Evolutionary conservation across 768 basidiomycete genomes (phyloP).

Genomic region (Termitomyces sp.): DNA sequence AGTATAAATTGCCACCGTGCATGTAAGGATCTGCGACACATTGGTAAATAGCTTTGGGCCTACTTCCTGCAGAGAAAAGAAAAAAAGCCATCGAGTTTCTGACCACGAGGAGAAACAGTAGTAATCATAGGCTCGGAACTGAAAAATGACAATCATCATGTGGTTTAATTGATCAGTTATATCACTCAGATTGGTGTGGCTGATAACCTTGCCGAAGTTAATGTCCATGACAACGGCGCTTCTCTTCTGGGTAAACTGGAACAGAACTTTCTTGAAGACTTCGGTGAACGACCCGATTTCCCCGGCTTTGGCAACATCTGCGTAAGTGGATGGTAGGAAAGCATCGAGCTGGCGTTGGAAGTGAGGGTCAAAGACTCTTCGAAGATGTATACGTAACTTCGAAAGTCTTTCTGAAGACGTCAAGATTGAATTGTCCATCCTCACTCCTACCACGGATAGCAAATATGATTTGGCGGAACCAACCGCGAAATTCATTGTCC

Average conservation of each 20-base stretch:
- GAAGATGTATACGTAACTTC: neutral
- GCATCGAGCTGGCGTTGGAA: neutral
- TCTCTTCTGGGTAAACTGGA: neutral
- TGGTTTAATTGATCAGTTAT: too few species aligned
- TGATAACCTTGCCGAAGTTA: neutral
- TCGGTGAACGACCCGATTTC: neutral
- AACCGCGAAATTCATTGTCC: slow-evolving; percentile 37
- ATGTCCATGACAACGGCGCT: neutral
- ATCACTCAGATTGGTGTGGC: neutral
- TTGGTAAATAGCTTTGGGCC: too few species aligned
- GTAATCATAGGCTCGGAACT: too few species aligned
- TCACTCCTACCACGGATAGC: slow-evolving; percentile 31
- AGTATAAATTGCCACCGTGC: too few species aligned
- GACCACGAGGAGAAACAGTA: too few species aligned
- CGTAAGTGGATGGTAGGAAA: neutral
- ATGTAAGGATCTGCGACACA: too few species aligned
- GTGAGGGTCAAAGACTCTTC: neutral
- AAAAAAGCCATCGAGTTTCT: too few species aligned
- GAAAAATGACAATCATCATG: too few species aligned
- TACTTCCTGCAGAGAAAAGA: too few species aligned
- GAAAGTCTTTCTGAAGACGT: slow-evolving; percentile 23
- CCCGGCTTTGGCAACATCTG: neutral
- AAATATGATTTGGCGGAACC: slow-evolving; percentile 35
- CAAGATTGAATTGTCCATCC: slow-evolving; percentile 30
- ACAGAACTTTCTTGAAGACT: too few species aligned